Base-by-base conservation (phyloP, 176 grass and related monocot genomes). In the Avena eriantha region DNA sequence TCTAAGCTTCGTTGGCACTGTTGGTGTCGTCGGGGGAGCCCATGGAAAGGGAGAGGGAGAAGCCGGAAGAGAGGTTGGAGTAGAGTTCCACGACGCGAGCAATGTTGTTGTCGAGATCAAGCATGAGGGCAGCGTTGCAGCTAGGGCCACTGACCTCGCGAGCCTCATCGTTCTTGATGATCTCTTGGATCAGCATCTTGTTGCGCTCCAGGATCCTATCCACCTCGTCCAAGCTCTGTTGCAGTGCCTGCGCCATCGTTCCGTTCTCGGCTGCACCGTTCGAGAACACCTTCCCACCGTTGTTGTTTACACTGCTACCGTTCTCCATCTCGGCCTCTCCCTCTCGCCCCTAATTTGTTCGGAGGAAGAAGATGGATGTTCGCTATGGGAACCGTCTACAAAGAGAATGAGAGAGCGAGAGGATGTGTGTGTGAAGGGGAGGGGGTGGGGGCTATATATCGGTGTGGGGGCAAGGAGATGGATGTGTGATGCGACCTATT, bases 51-150 rank as follows among this genome's bases (percentile, higher is more conserved):
- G 82, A 83, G 72, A 77, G 68, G 74, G 73, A 55, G 56, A 93
- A 91, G 69, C 79, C 85, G 6, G 77, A 35, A 22, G 88, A 94
- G 82, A 97, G 77, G 53, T 87, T 64, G 63, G 83, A 81, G 81
- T 91, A 93, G 79, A 97, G 81, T 41, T 90, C 84, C 0, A 91
- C 79, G 48, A 88, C 82, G 4, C 90, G 87, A 36, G 83, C 66
- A 15, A 91, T 88, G 84, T 93, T 97, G 78, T 61, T 79, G 63
- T 93, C 86, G 86, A 97, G 88, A 76, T 93, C 86, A 4, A 84
- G 34, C 36, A 94, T 90, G 41, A 94, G 90, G 72, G 78, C 47
- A 17, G 88, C 69, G 82, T 94, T 94, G 81, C 82, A 81, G 69
- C 50, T 84, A 29, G 92, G 78, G n/a, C 90, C 88, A 64, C 88